Base-by-base conservation (phyloP, 2,329 filamentous ascomycete species). In the Madurella fahalii region DNA sequence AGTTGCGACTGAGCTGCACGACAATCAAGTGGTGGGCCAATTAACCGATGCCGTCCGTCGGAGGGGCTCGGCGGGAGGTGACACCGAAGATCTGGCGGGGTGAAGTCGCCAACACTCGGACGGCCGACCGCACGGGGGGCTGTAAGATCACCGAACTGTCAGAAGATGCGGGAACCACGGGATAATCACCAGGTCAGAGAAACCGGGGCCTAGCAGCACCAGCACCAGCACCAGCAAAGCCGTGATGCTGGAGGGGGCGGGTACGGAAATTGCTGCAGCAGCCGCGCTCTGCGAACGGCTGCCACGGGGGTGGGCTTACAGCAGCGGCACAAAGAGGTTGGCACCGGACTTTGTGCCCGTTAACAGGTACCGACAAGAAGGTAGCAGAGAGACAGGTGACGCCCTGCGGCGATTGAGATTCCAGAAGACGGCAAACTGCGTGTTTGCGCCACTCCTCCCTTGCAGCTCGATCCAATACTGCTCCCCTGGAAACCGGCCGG, bases 1-100 rank as follows among this genome's bases (percentile, higher is more conserved):
- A 48, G 56, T 30, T 58, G 54, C 48, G 52, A 56, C 49, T 50
- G 46, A 46, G 56, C 54, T 58, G 60, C 60, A 60, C 54, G 47
- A 57, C 52, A 63, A 61, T 60, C 54, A 63, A 62, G 50, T 50
- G 49, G 50, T 57, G 54, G 50, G 54, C 63, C 61, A 63, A 62
- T 60, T 51, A 58, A 31, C 57, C 54, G 44, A 42, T 41, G 50
- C 20, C 47, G 47, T 31, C 56, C 47, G 53, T 52, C 57, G 25
- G 54, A 57, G 50, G 47, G 50, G 30, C 49, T 51, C 40, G 44
- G 53, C 49, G 40, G 44, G 50, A 50, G 52, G 39, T 58, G 39
- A 50, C 46, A 47, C 52, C 40, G 57, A 37, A 40, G 51, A 25
- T 48, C 45, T 42, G 42, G 34, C 15, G 32, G 18, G 16, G 51